These are phyloP conservation scores for Heracleum sosnowskyi DNA, from an alignment of 129 eudicot genomes.

Conservation along the genomic window DNA sequence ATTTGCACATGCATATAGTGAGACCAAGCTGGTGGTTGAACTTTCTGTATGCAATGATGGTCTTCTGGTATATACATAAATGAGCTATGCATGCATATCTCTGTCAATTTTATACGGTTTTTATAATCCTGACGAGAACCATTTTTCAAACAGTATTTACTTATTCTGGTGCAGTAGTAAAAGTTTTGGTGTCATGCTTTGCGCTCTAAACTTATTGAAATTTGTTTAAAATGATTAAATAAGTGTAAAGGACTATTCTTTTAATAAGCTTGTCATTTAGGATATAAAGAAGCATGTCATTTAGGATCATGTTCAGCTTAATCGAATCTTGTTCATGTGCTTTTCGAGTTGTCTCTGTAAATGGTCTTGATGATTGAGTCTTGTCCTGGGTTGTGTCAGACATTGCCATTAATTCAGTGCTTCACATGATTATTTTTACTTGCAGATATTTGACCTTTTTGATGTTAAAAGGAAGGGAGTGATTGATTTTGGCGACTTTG, in stretches of 20 bases:
- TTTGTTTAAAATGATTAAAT: background rate
- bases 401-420: background rate
- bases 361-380: background rate
- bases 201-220: background rate
- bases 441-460: constrained; percentile 90
- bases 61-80: background rate
- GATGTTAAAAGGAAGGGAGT: constrained; percentile 84
- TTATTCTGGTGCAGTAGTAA: background rate
- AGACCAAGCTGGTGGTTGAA: background rate
- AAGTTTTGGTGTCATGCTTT: background rate
- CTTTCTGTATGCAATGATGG: background rate
- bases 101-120: background rate
- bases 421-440: background rate
- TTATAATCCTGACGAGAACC: background rate
- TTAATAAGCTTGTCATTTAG: background rate
- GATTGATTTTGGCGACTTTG: constrained; percentile 95
- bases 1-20: background rate
- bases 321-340: background rate
- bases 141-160: background rate
- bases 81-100: background rate
- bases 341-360: background rate
- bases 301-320: background rate
- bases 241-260: background rate
- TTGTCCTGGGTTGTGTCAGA: background rate
- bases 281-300: too few species aligned